Conservation (phyloP, 2,329 filamentous ascomycete genomes). For the Xylariaceae sp. region DNA sequence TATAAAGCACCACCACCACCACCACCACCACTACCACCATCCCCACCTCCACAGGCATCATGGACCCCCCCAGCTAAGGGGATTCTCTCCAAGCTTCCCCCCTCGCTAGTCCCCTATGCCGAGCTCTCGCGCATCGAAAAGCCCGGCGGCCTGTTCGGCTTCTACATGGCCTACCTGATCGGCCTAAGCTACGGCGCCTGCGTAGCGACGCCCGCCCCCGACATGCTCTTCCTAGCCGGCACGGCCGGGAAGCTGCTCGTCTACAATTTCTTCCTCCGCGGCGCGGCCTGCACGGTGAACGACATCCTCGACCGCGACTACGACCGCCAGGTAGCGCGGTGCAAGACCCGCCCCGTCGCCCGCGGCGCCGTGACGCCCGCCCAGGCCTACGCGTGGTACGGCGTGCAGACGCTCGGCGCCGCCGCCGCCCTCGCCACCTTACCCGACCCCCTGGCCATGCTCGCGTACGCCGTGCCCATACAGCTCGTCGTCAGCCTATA, state of each 20-base stretch:
- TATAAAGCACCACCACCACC: no score
- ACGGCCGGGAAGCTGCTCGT: slow-evolving; percentile 14
- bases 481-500: slow-evolving; percentile 39
- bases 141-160: slow-evolving; percentile 20
- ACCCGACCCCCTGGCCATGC: slow-evolving; percentile 36
- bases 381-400: slow-evolving; percentile 36
- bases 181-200: slow-evolving; percentile 20
- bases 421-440: slow-evolving; percentile 34
- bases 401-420: slow-evolving; percentile 33
- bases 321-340: slow-evolving; percentile 48
- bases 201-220: slow-evolving; percentile 3
- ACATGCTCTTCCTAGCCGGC: background rate
- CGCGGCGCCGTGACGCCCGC: slow-evolving; percentile 39
- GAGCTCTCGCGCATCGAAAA: slow-evolving; percentile 24
- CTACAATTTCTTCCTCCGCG: slow-evolving; percentile 40
- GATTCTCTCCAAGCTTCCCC: slow-evolving; percentile 14
- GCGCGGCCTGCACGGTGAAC: slow-evolving; percentile 49
- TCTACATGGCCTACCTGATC: slow-evolving; percentile 24
- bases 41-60: slow-evolving; percentile 3
- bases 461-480: slow-evolving; percentile 36
- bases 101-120: slow-evolving; percentile 20
- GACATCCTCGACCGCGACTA: slow-evolving; percentile 50
- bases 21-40: background rate
- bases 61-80: slow-evolving; percentile 18
- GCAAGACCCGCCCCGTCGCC: slow-evolving; percentile 45